A percentile compares a stretch with the other conserved stretches of the same genome.
phyloP scores from a whole-genome alignment of 805 yeast genomes.

The Monosporozyma siamensis region DNA sequence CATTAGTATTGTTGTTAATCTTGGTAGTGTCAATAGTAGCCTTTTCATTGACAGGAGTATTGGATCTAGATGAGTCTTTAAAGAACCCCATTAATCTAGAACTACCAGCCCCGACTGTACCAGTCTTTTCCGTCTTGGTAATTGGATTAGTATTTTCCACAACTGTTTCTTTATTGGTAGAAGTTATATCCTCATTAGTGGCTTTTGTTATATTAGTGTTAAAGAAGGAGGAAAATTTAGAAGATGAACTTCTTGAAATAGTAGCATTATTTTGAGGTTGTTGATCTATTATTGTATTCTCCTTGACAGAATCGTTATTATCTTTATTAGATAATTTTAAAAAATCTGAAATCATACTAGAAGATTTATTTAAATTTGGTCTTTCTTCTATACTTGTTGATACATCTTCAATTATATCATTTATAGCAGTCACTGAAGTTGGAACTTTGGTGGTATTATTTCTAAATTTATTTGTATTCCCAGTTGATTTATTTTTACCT shows the following conservation, averaged over 20 bases:
- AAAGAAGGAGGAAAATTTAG: constrained; percentile 32
- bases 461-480: background rate
- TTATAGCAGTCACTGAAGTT: background rate
- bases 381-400: background rate
- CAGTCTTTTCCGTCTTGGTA: background rate
- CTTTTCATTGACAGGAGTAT: constrained; percentile 6
- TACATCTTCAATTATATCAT: background rate
- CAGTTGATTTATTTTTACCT: background rate
- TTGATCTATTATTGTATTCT: background rate
- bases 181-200: background rate
- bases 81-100: constrained; percentile 28
- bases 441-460: background rate
- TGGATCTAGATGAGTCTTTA: constrained; percentile 11
- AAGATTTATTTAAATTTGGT: constrained; percentile 2
- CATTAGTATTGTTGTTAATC: background rate
- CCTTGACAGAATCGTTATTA: no score
- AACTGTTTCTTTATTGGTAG: no score
- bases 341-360: constrained; percentile 28
- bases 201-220: constrained; percentile 5
- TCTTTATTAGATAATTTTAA: constrained; percentile 14
- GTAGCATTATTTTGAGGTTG: background rate
- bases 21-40: background rate
- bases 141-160: background rate
- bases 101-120: constrained; percentile 9
- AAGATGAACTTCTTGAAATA: constrained; percentile 17